Evolutionary conservation across 176 grass and related monocot species (phyloP).

Genomic region (Phoenix dactylifera): DNA sequence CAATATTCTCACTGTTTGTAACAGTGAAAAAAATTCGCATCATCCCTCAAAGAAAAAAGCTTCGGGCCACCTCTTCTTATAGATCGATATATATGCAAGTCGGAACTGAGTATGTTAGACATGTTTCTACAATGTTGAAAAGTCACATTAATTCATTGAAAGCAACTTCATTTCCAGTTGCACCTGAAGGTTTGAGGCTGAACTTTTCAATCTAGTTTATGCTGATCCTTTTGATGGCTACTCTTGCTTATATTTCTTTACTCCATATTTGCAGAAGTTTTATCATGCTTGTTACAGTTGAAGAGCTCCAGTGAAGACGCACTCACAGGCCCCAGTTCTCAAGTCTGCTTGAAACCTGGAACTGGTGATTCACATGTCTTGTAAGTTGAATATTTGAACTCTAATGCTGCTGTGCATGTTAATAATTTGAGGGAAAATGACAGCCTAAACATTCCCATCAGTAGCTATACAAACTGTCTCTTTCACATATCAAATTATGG

Average conservation of each 20-base stretch:
- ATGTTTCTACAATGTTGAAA: slow-evolving; percentile 67
- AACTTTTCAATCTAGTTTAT: neutral
- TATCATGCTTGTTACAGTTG: slow-evolving; percentile 62
- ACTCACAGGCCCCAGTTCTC: slow-evolving; percentile 42
- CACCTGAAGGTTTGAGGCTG: slow-evolving; percentile 9
- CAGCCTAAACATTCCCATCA: too few relatives aligned
- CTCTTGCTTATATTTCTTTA: slow-evolving; percentile 7
- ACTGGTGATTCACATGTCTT: slow-evolving; percentile 85
- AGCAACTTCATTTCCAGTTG: slow-evolving; percentile 8
- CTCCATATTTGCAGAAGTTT: slow-evolving; percentile 34
- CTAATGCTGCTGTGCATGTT: neutral
- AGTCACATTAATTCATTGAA: slow-evolving; percentile 45
- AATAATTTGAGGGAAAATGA: neutral
- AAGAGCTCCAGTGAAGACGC: slow-evolving; percentile 57
- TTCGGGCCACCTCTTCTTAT: slow-evolving; percentile 57
- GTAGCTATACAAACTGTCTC: too few relatives aligned
- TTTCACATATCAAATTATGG: too few relatives aligned
- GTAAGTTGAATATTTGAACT: slow-evolving; percentile 41
- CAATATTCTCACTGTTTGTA: slow-evolving; percentile 8
- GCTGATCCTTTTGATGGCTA: neutral
- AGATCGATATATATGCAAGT: slow-evolving; percentile 75
- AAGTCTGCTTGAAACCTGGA: slow-evolving; percentile 64
- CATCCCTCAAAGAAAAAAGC: slow-evolving; percentile 52
- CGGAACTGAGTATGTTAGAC: slow-evolving; percentile 70
- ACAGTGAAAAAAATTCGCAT: slow-evolving; percentile 83